Base-by-base conservation (phyloP, 805 yeast genomes). In the Candida insectorum region DNA sequence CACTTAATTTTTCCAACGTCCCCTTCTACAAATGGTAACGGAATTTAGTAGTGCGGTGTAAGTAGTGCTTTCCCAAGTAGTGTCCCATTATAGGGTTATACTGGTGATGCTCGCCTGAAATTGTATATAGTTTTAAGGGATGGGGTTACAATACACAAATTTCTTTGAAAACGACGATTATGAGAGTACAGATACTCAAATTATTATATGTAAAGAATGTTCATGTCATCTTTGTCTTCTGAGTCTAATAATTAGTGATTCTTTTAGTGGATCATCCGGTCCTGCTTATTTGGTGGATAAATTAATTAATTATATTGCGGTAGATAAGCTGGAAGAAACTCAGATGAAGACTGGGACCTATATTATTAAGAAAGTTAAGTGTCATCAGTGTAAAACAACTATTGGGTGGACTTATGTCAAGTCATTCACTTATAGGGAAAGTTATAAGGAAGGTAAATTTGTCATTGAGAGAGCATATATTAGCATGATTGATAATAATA, bases 381-480 rank as follows among this genome's bases (percentile, higher is more conserved):
- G 73, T 41, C 64, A 55, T 39, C 73, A 66, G 41, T 66, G 73
- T 39, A 33, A 40, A 30, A 48, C 44, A 8, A 41, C 39, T 13
- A 43, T 66, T 26, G 73, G 73, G 10, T 66, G 73, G 73, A 55
- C 46, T 34, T 66, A 66, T 42, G 55, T 55, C 41, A 66, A 65
- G 37, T 48, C 69, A 9, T 65, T 43, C 40, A 48, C 51, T 31
- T 54, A 52, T 34, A 44, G 54, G 25, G 69, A 66, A 40, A 44
- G 51, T 14, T 66, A 66, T 42, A 66, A 66, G 39, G 73, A 66
- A 46, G 69, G 71, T 27, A 66, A 66, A 47, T 66, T 50, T 43
- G 73, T 66, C 29, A 63, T 66, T 44, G 73, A 66, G 46, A 50
- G 54, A 24, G 51, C 53, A 27, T 66, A 38, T 45, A 52, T 66